Conservation (phyloP, 169 alveolate species). For the Eimeria zaria region DNA sequence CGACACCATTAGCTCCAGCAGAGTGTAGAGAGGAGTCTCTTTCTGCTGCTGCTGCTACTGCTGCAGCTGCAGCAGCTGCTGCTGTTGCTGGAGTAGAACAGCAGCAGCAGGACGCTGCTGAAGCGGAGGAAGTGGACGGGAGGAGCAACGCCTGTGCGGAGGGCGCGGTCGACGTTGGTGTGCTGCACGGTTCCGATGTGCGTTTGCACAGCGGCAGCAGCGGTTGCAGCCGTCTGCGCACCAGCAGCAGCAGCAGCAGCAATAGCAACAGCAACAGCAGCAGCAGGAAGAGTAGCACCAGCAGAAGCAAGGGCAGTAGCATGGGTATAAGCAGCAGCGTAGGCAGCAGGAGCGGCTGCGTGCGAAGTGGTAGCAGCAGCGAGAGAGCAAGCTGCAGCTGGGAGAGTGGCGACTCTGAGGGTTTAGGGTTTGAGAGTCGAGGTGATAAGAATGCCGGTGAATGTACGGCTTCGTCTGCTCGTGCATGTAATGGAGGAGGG, state of each 20-base stretch:
- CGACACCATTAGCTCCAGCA: conserved; percentile 10
- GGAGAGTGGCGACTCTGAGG: neutral
- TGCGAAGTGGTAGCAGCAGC: too few relatives aligned
- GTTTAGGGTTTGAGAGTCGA: too few relatives aligned
- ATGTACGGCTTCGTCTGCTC: too few relatives aligned
- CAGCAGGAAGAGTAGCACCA: neutral
- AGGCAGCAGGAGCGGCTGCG: conserved; percentile 46
- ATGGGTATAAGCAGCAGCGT: conserved; percentile 14
- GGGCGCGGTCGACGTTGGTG: neutral
- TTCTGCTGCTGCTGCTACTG: conserved; percentile 28
- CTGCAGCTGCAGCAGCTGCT: too few relatives aligned
- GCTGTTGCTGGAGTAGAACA: too few relatives aligned
- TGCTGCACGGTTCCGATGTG: neutral
- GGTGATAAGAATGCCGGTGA: too few relatives aligned
- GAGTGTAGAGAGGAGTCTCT: neutral
- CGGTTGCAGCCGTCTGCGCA: too few relatives aligned
- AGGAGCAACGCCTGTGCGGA: neutral
- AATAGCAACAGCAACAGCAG: neutral
- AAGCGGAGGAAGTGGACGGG: neutral
- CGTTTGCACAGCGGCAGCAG: conserved; percentile 59
- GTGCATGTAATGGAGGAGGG: neutral
- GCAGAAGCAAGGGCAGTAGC: neutral
- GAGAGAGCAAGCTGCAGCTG: conserved; percentile 26
- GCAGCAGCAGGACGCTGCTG: conserved; percentile 1
- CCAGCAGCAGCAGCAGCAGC: conserved; percentile 25